Percentiles rank a stretch among this genome's conserved stretches.
Evolutionary conservation across 2,329 filamentous ascomycete species (phyloP).

Genomic region (Stagonosporopsis chrysanthemi): DNA sequence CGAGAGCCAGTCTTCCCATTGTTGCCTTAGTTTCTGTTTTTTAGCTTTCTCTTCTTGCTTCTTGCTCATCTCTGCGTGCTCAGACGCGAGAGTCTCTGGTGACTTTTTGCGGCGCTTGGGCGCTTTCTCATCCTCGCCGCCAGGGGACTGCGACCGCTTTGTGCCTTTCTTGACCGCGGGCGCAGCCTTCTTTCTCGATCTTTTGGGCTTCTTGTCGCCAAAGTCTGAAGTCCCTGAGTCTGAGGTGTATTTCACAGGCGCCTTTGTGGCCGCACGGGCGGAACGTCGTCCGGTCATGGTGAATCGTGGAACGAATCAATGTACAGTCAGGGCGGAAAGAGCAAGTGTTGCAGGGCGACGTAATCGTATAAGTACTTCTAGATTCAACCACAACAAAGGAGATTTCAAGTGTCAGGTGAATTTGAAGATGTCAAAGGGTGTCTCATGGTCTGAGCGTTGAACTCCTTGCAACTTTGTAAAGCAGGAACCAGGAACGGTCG

Average conservation of each 20-base stretch:
- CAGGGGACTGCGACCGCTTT: neutral
- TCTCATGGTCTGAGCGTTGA: slow-evolving; percentile 6
- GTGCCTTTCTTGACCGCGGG: slow-evolving; percentile 3
- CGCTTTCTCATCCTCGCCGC: neutral
- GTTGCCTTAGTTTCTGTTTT: neutral
- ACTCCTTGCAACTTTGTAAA: slow-evolving; percentile 8
- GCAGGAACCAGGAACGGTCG: slow-evolving; percentile 13
- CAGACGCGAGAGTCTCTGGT: slow-evolving; percentile 1
- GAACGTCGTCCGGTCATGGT: slow-evolving; percentile 25
- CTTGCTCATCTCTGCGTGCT: slow-evolving; percentile 2
- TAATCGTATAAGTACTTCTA: neutral
- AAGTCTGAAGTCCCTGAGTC: slow-evolving; percentile 24
- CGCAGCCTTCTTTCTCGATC: neutral
- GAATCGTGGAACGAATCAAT: neutral
- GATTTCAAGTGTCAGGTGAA: neutral
- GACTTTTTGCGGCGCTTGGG: slow-evolving; percentile 19
- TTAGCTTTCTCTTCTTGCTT: slow-evolving; percentile 14
- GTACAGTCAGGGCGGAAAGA: neutral
- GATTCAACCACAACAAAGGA: neutral
- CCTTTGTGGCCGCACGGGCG: slow-evolving; percentile 19
- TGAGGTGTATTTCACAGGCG: slow-evolving; percentile 26
- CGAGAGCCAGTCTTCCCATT: slow-evolving; percentile 13
- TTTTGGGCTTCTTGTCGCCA: slow-evolving; percentile 16
- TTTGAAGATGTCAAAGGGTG: neutral
- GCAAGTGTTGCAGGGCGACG: neutral